Base-by-base conservation (phyloP, 805 yeast genomes). In the Grigorovia jiainica region DNA sequence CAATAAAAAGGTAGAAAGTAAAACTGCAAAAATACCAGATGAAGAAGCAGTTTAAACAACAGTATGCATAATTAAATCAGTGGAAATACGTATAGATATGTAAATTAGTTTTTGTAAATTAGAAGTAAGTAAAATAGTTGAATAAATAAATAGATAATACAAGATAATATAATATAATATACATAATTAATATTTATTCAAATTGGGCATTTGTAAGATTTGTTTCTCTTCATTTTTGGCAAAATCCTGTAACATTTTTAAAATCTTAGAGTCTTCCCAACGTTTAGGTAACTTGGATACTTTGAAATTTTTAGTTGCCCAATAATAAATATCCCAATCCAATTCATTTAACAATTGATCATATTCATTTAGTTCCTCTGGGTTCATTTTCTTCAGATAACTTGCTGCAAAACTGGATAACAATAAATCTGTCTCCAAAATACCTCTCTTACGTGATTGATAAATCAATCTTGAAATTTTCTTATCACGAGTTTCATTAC, bases 271-370 rank as follows among this genome's bases (percentile, higher is more conserved):
- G 44, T 81, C 57, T 57, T 78, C 71, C 95, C 95, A 92, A 57
- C 75, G 75, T 33, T 83, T 87, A 13, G 97, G 97, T 48, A 90
- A 70, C 11, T 95, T 95, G 37, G 89, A 84, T 16, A 84, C 78
- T 29, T 76, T 78, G 54, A 66, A 84, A 60, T 89, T 86, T 50
- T 75, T 76, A 2, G 97, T 87, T 20, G 95, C 95, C 98, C 98
- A 90, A 67, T 92, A 92, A 63, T 86, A 92, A 46, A 92, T 89
- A 63, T 92, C 98, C 98, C 98, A 92, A 63, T 92, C 98, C n/a
- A 90, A 76, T 63, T 90, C 95, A 61, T 92, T 95, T 57, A 92
- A 71, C 44, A 92, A 64, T 43, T 71, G 59, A 57, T 90, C 97
- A 61, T 86, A 92, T 61, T 92, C 97, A 37, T 78, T 82, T 41